Evolutionary conservation across 371 early-diverging fungal species (phyloP).

Genomic region (Zopfochytrium polystomum): DNA sequence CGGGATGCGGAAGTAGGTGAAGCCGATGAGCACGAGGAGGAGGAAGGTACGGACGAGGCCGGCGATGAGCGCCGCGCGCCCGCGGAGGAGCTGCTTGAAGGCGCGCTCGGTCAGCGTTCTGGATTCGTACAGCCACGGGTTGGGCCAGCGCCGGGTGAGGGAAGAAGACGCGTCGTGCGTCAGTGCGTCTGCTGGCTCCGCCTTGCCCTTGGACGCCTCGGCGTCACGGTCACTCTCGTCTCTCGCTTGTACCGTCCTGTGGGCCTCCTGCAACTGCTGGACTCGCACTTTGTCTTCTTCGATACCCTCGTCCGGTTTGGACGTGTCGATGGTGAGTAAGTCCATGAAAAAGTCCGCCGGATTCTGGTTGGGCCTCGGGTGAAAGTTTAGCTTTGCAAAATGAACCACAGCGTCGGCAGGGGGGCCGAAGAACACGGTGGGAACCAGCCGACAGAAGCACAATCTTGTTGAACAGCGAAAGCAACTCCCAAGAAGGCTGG

Average conservation of each 20-base stretch:
- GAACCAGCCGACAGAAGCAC: conserved; percentile 54
- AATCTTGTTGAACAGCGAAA: conserved; percentile 54
- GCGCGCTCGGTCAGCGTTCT: conserved; percentile 35
- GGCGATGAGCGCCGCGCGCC: conserved; percentile 27
- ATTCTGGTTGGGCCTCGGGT: conserved; percentile 53
- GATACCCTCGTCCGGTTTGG: not conserved
- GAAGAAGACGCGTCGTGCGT: conserved; percentile 1
- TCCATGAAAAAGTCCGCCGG: too few relatives aligned
- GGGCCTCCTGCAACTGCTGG: not conserved
- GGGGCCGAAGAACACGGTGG: conserved; percentile 52
- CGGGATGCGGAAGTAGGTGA: conserved; percentile 25
- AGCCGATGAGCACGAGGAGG: conserved; percentile 34
- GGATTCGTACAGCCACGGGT: conserved; percentile 17
- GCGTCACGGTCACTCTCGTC: not conserved
- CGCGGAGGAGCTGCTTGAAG: conserved; percentile 28
- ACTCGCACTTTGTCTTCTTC: not conserved
- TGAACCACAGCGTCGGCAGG: conserved; percentile 39
- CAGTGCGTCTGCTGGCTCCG: too few relatives aligned
- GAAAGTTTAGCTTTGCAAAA: conserved; percentile 68
- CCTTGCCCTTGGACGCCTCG: not conserved
- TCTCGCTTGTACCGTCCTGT: too few relatives aligned
- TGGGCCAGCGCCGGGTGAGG: conserved; percentile 2
- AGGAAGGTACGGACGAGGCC: conserved; percentile 34
- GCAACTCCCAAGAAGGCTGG: conserved; percentile 54
- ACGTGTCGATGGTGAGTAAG: conserved; percentile 31